Conservation (phyloP, 2,329 filamentous ascomycete genomes). For the Colletotrichum scovillei region DNA sequence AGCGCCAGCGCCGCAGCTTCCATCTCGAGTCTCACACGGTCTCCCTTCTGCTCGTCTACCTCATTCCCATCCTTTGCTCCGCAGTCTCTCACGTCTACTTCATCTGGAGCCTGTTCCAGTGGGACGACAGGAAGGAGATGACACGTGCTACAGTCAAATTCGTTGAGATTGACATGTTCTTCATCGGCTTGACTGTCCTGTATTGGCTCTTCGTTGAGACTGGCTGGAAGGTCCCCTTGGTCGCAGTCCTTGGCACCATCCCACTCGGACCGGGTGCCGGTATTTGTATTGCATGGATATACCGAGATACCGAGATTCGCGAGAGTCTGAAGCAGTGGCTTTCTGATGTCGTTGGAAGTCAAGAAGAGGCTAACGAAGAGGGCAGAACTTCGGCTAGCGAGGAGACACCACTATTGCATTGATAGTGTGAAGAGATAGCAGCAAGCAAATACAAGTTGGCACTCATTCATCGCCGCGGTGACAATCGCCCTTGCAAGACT, state of each 20-base stretch:
- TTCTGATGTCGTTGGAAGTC: not conserved
- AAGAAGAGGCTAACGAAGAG: constrained; percentile 6
- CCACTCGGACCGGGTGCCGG: constrained; percentile 53
- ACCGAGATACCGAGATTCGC: constrained; percentile 50
- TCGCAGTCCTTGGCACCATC: constrained; percentile 43
- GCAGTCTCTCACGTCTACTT: constrained; percentile 54
- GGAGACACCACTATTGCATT: constrained; percentile 47
- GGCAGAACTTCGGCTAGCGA: constrained; percentile 40
- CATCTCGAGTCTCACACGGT: constrained; percentile 56
- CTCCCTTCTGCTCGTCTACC: constrained; percentile 56
- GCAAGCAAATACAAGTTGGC: not conserved
- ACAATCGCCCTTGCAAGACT: not conserved
- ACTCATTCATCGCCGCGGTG: not conserved
- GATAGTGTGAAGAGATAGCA: not conserved
- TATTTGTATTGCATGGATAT: constrained; percentile 51
- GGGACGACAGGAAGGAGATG: constrained; percentile 61
- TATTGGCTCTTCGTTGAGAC: constrained; percentile 66
- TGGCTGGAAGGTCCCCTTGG: constrained; percentile 53
- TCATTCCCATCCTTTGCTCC: constrained; percentile 56
- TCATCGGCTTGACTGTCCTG: constrained; percentile 58
- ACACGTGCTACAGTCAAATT: constrained; percentile 59
- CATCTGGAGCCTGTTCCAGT: constrained; percentile 51
- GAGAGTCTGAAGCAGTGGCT: constrained; percentile 36
- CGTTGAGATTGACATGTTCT: constrained; percentile 59
- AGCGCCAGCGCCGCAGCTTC: constrained; percentile 43